Evolutionary conservation across 2,329 filamentous ascomycete species (phyloP).

Genomic region (Venturia carpophila): DNA sequence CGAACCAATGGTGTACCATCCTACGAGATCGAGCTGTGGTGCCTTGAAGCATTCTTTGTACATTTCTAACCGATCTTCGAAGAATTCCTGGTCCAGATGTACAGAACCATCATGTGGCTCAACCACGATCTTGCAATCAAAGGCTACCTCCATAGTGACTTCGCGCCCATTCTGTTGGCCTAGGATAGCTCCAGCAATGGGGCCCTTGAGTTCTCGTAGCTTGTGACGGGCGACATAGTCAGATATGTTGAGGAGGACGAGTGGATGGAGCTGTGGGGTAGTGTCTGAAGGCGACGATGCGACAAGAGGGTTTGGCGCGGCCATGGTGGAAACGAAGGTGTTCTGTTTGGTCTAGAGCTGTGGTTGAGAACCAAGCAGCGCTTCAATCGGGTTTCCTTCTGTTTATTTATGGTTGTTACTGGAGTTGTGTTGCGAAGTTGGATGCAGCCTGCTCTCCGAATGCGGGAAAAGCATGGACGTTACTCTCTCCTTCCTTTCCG

Average conservation of each 20-base stretch:
- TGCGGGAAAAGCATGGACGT: neutral
- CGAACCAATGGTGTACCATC: slow-evolving; percentile 80
- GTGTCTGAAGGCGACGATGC: slow-evolving; percentile 48
- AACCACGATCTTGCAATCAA: slow-evolving; percentile 61
- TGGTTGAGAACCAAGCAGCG: neutral
- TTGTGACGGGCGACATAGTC: slow-evolving; percentile 93
- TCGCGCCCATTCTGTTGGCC: slow-evolving; percentile 86
- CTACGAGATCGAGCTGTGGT: slow-evolving; percentile 71
- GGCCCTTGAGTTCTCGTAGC: slow-evolving; percentile 64
- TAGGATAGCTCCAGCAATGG: slow-evolving; percentile 78
- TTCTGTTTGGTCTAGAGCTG: neutral
- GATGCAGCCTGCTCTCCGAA: neutral
- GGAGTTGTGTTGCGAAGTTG: neutral
- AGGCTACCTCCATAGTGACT: slow-evolving; percentile 87
- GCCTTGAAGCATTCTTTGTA: slow-evolving; percentile 84
- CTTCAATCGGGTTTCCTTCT: neutral
- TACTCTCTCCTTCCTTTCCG: neutral
- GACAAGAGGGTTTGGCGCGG: slow-evolving; percentile 4
- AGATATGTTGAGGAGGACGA: slow-evolving; percentile 91
- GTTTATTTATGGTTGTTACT: neutral
- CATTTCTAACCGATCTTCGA: slow-evolving; percentile 61
- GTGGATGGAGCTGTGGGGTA: slow-evolving; percentile 76
- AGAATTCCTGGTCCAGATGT: slow-evolving; percentile 62
- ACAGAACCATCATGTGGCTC: slow-evolving; percentile 46
- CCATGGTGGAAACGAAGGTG: neutral